phyloP scores from a whole-genome alignment of 2,329 filamentous ascomycete genomes.

The Phialophora macrospora region DNA sequence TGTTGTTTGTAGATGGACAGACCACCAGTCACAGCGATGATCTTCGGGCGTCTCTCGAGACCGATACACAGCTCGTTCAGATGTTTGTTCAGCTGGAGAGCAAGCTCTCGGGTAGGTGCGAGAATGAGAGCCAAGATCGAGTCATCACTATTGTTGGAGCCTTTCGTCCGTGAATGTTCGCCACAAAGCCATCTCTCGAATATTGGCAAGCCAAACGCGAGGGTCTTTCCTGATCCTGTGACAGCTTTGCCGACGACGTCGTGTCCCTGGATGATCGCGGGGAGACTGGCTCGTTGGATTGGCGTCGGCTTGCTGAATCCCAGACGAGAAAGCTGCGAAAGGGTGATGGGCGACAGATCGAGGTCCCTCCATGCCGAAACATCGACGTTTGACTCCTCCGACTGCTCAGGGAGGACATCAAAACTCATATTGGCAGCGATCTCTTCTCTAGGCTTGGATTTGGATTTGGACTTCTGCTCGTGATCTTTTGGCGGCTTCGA shows the following conservation, averaged over 20 bases:
- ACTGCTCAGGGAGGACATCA: constrained; percentile 43
- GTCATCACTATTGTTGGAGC: constrained; percentile 36
- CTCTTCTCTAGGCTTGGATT: constrained; percentile 17
- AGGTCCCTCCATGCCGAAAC: constrained; percentile 79
- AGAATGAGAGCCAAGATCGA: constrained; percentile 76
- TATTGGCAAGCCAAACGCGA: constrained; percentile 93
- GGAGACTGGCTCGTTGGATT: constrained; percentile 81
- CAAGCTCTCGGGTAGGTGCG: constrained; percentile 89
- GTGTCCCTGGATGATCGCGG: constrained; percentile 77
- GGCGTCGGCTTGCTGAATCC: constrained; percentile 79
- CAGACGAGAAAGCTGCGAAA: constrained; percentile 76
- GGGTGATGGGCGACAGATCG: constrained; percentile 70
- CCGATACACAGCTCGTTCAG: constrained; percentile 74
- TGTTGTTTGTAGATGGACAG: constrained; percentile 95
- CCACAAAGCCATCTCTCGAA: constrained; percentile 74
- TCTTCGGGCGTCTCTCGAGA: constrained; percentile 62
- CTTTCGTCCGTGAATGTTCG: constrained; percentile 6
- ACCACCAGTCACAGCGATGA: constrained; percentile 91
- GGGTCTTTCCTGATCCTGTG: constrained; percentile 94
- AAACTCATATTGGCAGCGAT: constrained; percentile 31
- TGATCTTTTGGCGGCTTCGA: constrained; percentile 9
- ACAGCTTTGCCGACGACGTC: constrained; percentile 96
- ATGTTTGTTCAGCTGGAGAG: constrained; percentile 87
- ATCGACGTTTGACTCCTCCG: constrained; percentile 63
- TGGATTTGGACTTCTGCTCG: constrained; percentile 32